These are phyloP conservation scores for Grigorovia humatica DNA, from an alignment of 805 yeast species.

Conservation along the genomic window DNA sequence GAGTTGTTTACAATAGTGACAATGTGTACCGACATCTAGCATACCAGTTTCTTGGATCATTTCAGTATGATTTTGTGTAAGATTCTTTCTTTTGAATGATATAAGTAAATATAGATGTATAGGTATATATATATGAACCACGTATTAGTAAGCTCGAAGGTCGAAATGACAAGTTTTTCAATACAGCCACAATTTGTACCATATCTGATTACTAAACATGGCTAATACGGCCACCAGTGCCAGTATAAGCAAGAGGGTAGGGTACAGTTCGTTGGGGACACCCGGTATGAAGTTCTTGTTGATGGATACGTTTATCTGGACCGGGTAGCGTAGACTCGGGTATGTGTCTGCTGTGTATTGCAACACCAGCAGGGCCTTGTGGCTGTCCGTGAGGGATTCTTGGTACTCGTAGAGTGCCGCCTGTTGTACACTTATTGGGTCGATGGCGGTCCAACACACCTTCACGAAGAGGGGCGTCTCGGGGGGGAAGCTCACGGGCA, in stretches of 20 bases:
- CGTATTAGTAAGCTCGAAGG: too few relatives aligned
- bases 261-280: background rate
- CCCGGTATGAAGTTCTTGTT: conserved; percentile 2
- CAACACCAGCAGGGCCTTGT: background rate
- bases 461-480: conserved; percentile 7
- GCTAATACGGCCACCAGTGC: background rate
- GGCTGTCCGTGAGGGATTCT: background rate
- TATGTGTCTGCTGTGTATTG: background rate
- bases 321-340: background rate
- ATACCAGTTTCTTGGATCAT: conserved; percentile 20
- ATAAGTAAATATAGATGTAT: too few relatives aligned
- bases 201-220: too few relatives aligned
- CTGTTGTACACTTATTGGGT: conserved; percentile 16
- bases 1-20: conserved; percentile 23
- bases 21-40: conserved; percentile 30
- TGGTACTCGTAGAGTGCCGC: conserved; percentile 1
- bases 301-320: conserved; percentile 3
- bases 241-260: background rate
- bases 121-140: too few relatives aligned
- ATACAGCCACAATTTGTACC: background rate
- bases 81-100: too few relatives aligned
- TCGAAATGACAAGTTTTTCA: background rate
- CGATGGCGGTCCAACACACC: conserved; percentile 25
- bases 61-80: background rate
- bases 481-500: background rate